A percentile compares a stretch with the other conserved stretches of the same genome.
These are phyloP conservation scores for Gonium pectorale DNA, from an alignment of 139 green algal species.

Conservation along the genomic window DNA sequence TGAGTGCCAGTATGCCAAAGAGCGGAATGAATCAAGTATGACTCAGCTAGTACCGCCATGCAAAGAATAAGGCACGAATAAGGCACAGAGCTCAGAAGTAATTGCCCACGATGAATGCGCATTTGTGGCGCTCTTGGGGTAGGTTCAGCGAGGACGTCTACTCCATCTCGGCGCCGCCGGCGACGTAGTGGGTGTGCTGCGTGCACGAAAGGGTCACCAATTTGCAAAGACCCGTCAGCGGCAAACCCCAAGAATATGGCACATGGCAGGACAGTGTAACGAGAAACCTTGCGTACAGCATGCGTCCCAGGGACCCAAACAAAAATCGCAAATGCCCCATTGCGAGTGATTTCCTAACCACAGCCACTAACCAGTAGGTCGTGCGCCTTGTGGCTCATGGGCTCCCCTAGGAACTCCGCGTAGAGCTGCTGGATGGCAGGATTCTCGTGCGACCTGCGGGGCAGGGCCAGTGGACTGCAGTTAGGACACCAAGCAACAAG, in stretches of 20 bases:
- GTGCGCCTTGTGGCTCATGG: conserved; percentile 63
- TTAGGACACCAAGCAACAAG: no score
- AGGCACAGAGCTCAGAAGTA: no score
- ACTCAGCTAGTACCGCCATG: no score
- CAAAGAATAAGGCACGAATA: no score
- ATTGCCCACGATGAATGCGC: no score
- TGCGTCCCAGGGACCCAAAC: background rate
- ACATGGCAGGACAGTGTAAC: background rate
- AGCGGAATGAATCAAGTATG: no score
- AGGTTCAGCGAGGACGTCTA: no score
- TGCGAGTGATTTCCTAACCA: background rate
- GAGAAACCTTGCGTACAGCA: background rate
- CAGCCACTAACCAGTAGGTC: conserved; percentile 57
- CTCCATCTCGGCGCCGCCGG: conserved; percentile 46
- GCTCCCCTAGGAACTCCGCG: conserved; percentile 62
- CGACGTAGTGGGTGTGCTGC: conserved; percentile 73
- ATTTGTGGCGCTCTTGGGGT: no score
- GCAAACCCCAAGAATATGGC: background rate
- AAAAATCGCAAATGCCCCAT: background rate
- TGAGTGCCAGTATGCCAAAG: no score
- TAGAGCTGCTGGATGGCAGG: conserved; percentile 56
- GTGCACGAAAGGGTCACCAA: no score
- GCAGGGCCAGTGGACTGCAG: background rate
- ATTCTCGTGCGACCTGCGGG: conserved; percentile 60
- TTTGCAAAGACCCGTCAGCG: background rate